Evolutionary conservation across 176 grass and related monocot genomes (phyloP).

Genomic region (Microstegium vimineum): DNA sequence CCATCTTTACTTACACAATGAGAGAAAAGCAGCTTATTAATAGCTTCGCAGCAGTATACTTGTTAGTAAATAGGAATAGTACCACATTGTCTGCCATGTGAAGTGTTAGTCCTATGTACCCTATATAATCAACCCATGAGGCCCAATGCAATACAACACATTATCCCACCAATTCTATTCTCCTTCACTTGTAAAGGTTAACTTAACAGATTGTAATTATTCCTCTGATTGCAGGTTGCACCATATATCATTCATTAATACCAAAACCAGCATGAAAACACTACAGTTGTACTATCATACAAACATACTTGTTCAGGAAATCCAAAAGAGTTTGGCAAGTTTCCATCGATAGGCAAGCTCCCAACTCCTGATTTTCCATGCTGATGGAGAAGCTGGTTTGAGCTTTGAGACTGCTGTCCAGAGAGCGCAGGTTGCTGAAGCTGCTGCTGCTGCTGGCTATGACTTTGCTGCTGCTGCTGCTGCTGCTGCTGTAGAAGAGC

Average conservation of each 20-base stretch:
- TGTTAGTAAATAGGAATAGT: no score
- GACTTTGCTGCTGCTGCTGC: slow-evolving; percentile 38
- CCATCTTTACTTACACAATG: not conserved
- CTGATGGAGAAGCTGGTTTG: slow-evolving; percentile 55
- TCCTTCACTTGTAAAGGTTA: no score
- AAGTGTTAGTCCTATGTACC: no score
- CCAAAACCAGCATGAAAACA: not conserved
- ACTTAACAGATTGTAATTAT: not conserved
- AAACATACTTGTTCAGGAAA: slow-evolving; percentile 57
- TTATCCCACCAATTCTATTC: no score
- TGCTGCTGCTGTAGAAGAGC: slow-evolving; percentile 48
- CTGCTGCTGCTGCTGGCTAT: slow-evolving; percentile 40
- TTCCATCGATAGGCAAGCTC: slow-evolving; percentile 55
- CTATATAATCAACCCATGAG: no score
- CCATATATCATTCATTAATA: not conserved
- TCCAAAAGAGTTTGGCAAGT: slow-evolving; percentile 49
- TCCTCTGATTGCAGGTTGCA: not conserved
- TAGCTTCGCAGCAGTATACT: not conserved
- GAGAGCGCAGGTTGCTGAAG: slow-evolving; percentile 68
- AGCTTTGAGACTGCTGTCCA: slow-evolving; percentile 68
- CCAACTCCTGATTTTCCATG: slow-evolving; percentile 57
- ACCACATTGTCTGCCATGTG: no score
- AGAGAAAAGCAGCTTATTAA: not conserved
- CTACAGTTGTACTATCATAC: not conserved
- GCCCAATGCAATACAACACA: no score